Evolutionary conservation across 169 alveolate genomes (phyloP).

Genomic region (Neospora caninum): DNA sequence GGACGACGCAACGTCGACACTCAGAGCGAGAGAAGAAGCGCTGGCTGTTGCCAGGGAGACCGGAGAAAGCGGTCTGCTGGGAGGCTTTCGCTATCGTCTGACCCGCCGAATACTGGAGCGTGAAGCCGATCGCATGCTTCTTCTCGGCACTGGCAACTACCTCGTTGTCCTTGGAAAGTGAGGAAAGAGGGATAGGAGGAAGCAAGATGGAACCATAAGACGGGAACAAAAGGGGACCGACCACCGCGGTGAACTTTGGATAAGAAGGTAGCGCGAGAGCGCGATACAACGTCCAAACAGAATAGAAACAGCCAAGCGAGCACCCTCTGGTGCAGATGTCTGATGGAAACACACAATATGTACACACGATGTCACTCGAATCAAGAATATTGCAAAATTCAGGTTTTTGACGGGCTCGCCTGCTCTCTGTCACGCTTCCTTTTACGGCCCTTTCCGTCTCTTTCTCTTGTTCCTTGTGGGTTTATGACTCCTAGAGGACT

Average conservation of each 20-base stretch:
- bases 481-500: too few relatives aligned
- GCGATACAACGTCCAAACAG: background rate
- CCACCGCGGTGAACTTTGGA: background rate
- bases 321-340: background rate
- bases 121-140: conserved; percentile 26
- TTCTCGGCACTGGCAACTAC: background rate
- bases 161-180: conserved; percentile 15
- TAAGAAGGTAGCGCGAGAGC: background rate
- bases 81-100: background rate
- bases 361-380: too few relatives aligned
- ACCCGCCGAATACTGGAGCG: background rate
- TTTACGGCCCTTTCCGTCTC: too few relatives aligned
- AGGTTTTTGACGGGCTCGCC: too few relatives aligned
- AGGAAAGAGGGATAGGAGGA: background rate
- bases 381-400: too few relatives aligned
- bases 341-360: background rate
- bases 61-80: background rate
- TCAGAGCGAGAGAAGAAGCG: background rate
- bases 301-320: too few relatives aligned
- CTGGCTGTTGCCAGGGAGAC: background rate
- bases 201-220: background rate
- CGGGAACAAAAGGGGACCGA: background rate
- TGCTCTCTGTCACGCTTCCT: too few relatives aligned
- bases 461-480: too few relatives aligned
- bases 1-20: background rate